phyloP scores from a whole-genome alignment of 164 flowering plant species.

The Magnolia officinalis region DNA sequence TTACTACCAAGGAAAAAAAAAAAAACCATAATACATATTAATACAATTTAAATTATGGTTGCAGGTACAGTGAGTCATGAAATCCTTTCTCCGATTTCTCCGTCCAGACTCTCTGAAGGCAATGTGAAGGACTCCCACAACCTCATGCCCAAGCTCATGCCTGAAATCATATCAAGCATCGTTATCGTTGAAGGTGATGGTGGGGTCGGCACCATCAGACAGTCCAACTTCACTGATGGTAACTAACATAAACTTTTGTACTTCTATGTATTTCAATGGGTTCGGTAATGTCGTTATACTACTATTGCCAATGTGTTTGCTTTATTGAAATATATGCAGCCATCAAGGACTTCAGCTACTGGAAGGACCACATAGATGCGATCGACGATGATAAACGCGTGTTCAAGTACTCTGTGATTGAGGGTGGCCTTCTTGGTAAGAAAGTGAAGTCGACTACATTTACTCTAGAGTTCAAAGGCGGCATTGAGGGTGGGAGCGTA shows the following conservation, averaged over 20 bases:
- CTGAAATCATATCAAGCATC: neutral
- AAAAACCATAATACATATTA: neutral
- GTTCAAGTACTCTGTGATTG: neutral
- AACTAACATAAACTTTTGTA: neutral
- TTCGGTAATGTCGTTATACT: too few species aligned
- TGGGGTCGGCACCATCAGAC: neutral
- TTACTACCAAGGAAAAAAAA: neutral
- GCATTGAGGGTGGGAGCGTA: neutral
- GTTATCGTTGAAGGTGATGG: constrained; percentile 3
- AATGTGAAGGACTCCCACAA: constrained; percentile 3
- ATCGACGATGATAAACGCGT: too few species aligned
- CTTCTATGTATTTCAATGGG: neutral
- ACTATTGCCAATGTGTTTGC: too few species aligned
- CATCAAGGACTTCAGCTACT: constrained; percentile 3
- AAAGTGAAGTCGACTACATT: constrained; percentile 1
- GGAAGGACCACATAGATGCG: neutral
- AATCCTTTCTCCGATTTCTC: neutral
- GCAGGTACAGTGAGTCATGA: constrained; percentile 4
- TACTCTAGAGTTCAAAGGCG: constrained; percentile 2
- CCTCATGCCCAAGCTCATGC: constrained; percentile 7
- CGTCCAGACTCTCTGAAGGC: constrained; percentile 1
- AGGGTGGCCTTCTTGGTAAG: constrained; percentile 6
- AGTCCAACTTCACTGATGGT: constrained; percentile 9
- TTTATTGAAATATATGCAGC: neutral
- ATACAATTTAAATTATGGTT: neutral